Evolutionary conservation across 176 grass and related monocot species (phyloP), one percentile per base, ranked within the genome.

Genomic region (Oryza rufipogon): DNA sequence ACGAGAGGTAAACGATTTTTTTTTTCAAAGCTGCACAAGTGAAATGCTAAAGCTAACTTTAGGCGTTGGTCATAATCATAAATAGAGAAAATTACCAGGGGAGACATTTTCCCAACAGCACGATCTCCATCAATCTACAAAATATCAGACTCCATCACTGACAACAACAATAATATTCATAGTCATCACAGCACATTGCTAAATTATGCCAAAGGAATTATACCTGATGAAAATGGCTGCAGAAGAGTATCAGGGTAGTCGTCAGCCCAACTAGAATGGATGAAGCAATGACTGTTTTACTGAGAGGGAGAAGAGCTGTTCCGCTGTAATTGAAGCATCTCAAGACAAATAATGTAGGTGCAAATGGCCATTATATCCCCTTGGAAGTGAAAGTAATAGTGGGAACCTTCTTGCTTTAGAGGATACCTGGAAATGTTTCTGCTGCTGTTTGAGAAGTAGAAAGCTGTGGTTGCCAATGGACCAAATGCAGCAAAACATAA

Each of bases 191-290:
- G 5, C 51, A 17, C 12, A 25, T 41, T 17, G 32, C 66, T 44
- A 5, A 46, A 19, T 10, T 74, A 48, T 63, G 7, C 26, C 32
- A 60, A 17, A 38, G 26, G 65, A 64, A 22, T 41, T 63, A 26
- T 78, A 98, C 95, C 91, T 98, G 95, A 58, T 98, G 95, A 74
- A 98, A 98, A 83, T 98, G 95, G 76, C 92, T 95, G 93, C 95
- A 98, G 84, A 98, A 98, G 84, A 98, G 91, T 90, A 98, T 93
- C 82, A 95, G 51, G 11, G 95, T 95, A n/a, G 92, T 98, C 58
- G 92, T 98, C 70, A 98, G 80, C 52, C 95, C 95, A 75, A 98
- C 92, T 74, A 98, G 91, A 67, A 98, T 25, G 11, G 95, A 98
- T 80, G 92, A 90, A 46, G 85, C 83, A 70, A 98, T 56, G 71